Conservation (phyloP, 2,329 filamentous ascomycete species). For the Ophiosphaerella narmari region DNA sequence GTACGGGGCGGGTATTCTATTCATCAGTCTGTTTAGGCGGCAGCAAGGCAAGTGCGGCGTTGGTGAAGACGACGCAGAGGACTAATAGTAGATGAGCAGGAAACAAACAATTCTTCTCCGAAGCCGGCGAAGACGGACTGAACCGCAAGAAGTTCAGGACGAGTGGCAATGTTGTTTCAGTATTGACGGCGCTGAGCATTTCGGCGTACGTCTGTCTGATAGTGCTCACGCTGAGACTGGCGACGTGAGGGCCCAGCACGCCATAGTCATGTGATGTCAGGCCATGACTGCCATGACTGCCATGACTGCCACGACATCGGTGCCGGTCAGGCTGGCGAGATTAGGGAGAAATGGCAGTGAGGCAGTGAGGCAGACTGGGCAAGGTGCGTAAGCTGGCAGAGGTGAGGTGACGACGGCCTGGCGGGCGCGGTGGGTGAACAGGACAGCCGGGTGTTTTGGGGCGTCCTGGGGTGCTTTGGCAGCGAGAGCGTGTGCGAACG, state of each 20-base stretch:
- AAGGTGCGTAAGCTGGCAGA: no score
- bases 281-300: slow-evolving; percentile 1
- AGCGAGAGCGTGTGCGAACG: not conserved
- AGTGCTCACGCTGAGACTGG: slow-evolving; percentile 60
- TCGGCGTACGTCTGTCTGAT: slow-evolving; percentile 66
- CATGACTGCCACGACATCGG: not conserved
- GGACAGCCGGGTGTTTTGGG: not conserved
- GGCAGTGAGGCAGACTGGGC: no score
- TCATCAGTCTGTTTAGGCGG: slow-evolving; percentile 82
- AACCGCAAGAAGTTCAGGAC: slow-evolving; percentile 67
- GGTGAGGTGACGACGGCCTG: not conserved
- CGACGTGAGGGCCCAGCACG: slow-evolving; percentile 23
- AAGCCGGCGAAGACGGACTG: slow-evolving; percentile 63
- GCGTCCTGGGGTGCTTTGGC: not conserved
- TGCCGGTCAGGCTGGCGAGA: no score
- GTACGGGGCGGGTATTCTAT: slow-evolving; percentile 83
- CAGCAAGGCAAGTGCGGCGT: slow-evolving; percentile 64
- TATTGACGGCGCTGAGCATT: slow-evolving; percentile 65
- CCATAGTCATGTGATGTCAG: slow-evolving; percentile 1
- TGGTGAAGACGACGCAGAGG: not conserved
- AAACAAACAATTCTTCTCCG: slow-evolving; percentile 88
- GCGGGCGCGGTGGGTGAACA: not conserved
- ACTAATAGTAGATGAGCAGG: slow-evolving; percentile 46
- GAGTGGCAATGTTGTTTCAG: slow-evolving; percentile 68
- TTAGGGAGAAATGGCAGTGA: no score